Percentiles rank a stretch among this genome's conserved stretches.
phyloP scores from a whole-genome alignment of 2,329 filamentous ascomycete genomes.

The Colletotrichum sp. region DNA sequence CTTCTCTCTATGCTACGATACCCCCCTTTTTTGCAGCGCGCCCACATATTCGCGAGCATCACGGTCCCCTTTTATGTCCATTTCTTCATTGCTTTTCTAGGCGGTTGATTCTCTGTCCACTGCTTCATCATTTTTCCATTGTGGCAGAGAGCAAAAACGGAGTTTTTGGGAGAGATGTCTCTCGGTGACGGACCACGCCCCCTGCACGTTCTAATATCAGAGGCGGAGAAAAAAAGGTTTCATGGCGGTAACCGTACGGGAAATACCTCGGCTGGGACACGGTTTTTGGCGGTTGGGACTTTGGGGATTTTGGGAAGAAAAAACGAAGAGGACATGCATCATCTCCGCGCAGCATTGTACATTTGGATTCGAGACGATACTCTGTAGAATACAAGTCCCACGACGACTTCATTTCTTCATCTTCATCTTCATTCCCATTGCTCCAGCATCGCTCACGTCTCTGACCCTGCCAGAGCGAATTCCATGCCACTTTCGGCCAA shows the following conservation, averaged over 20 bases:
- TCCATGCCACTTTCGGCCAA: neutral
- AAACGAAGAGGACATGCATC: neutral
- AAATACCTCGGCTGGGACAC: neutral
- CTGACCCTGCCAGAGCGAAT: neutral
- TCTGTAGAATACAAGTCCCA: neutral
- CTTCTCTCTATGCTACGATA: slow-evolving; percentile 22
- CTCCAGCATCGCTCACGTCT: neutral
- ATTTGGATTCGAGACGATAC: neutral
- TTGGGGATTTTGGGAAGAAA: neutral
- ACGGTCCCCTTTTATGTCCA: neutral
- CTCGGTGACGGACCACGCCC: neutral
- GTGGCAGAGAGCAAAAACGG: neutral
- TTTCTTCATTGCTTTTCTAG: neutral
- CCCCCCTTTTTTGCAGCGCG: slow-evolving; percentile 20
- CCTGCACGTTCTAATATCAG: neutral
- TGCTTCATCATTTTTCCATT: neutral
- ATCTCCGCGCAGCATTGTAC: neutral
- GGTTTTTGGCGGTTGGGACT: neutral
- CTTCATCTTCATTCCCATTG: neutral
- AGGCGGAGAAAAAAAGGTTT: neutral
- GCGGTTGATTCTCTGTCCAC: neutral
- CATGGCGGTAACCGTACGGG: neutral
- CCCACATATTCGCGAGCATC: neutral
- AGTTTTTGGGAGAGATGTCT: neutral
- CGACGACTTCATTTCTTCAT: neutral